Conservation (phyloP, 2,329 filamentous ascomycete species). For the Hymenoscyphus fraxineus region DNA sequence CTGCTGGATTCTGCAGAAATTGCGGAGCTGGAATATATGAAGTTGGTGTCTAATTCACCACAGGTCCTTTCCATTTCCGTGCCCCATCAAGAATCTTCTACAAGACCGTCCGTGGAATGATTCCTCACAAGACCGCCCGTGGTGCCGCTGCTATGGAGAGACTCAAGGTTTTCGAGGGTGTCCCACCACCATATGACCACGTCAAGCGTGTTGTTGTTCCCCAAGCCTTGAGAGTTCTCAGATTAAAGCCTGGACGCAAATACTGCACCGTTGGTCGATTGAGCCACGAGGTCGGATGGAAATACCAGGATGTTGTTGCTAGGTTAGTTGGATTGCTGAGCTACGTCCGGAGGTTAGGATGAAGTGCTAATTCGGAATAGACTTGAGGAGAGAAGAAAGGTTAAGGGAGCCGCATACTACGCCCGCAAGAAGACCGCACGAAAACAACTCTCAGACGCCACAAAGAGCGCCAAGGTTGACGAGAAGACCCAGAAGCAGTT, state of each 20-base stretch:
- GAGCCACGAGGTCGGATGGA: constrained; percentile 99
- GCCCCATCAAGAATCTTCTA: constrained; percentile 99
- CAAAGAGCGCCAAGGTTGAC: constrained; percentile 87
- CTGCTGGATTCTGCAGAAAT: constrained; percentile 9
- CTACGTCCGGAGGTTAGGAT: constrained; percentile 9
- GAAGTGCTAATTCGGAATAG: constrained; percentile 45
- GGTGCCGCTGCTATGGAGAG: constrained; percentile 95
- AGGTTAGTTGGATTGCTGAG: constrained; percentile 61
- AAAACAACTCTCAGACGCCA: constrained; percentile 85
- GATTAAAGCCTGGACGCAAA: constrained; percentile 98
- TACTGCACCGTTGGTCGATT: constrained; percentile 99
- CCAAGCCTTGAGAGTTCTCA: constrained; percentile 93
- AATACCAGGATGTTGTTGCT: constrained; percentile 99
- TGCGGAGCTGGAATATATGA: constrained; percentile 5
- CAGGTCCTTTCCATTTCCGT: constrained; percentile 99
- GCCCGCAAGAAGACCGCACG: constrained; percentile 98
- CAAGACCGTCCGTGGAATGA: constrained; percentile 99
- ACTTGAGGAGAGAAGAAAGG: constrained; percentile 99
- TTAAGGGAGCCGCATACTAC: constrained; percentile 99
- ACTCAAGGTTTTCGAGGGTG: constrained; percentile 99
- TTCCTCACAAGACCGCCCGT: constrained; percentile 99
- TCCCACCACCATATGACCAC: constrained; percentile 98
- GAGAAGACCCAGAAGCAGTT: constrained; percentile 84
- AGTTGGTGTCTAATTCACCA: constrained; percentile 35
- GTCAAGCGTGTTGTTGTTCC: constrained; percentile 99